Conservation (phyloP, 768 basidiomycete genomes). For the Phanerodontia chrysosporium region DNA sequence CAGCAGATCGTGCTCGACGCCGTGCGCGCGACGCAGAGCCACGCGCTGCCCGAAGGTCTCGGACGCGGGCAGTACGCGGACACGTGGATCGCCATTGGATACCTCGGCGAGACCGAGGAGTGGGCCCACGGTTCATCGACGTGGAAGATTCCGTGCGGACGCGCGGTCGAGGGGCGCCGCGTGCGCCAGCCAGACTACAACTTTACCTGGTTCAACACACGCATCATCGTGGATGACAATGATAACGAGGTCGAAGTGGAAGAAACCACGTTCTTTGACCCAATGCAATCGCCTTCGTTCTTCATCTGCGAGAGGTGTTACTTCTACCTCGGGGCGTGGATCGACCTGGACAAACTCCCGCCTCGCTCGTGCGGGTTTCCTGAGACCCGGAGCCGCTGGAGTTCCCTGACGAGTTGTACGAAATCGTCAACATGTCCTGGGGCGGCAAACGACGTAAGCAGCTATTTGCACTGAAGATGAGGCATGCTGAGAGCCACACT, state of each 20-base stretch:
- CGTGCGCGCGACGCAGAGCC: not conserved
- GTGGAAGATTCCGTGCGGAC: not conserved
- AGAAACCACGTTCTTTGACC: not conserved
- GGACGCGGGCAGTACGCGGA: not conserved
- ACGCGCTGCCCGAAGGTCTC: not conserved
- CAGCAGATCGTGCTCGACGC: not conserved
- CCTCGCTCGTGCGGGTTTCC: not conserved
- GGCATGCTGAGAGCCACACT: no score
- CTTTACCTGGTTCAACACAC: not conserved
- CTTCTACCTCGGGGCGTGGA: not conserved
- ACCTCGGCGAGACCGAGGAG: not conserved
- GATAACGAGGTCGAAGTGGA: not conserved
- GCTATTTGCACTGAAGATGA: no score
- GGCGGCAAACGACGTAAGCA: not conserved
- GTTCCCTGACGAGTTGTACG: constrained; percentile 4
- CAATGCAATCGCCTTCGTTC: not conserved
- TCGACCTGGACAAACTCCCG: not conserved
- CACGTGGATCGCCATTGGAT: not conserved
- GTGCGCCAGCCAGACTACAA: not conserved
- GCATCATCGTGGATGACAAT: not conserved
- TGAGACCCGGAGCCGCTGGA: not conserved
- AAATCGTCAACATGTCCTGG: not conserved
- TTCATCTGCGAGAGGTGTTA: constrained; percentile 2
- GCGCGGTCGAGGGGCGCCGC: not conserved
- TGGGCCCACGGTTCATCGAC: not conserved